phyloP scores from a whole-genome alignment of 2,329 filamentous ascomycete genomes.

The Arthroderma sp. region DNA sequence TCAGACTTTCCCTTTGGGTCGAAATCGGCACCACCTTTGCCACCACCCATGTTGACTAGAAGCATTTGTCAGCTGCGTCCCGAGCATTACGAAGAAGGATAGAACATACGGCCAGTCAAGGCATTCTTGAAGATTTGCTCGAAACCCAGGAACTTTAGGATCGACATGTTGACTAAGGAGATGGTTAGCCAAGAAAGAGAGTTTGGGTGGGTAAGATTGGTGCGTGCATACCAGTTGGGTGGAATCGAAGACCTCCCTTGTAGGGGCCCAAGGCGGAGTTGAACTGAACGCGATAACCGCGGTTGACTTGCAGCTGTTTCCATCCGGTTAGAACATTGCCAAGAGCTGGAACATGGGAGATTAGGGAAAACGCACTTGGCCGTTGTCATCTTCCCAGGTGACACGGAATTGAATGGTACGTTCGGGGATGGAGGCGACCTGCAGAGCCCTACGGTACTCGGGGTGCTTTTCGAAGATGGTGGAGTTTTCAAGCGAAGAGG shows the following conservation, averaged over 20 bases:
- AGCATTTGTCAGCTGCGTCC: neutral
- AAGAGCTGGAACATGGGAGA: neutral
- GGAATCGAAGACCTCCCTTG: conserved; percentile 93
- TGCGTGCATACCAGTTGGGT: conserved; percentile 49
- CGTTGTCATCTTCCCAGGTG: conserved; percentile 90
- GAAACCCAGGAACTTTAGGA: conserved; percentile 94
- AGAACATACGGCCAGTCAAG: conserved; percentile 68
- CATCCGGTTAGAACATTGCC: conserved; percentile 6
- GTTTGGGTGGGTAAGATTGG: neutral
- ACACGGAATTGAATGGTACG: conserved; percentile 95
- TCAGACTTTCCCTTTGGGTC: conserved; percentile 98
- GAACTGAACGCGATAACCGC: conserved; percentile 93
- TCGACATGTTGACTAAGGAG: conserved; percentile 41
- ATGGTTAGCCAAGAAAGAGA: conserved; percentile 33
- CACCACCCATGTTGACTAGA: conserved; percentile 82
- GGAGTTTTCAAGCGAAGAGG: conserved; percentile 85
- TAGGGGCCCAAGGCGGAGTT: conserved; percentile 95
- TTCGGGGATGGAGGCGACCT: conserved; percentile 82
- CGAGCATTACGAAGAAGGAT: neutral
- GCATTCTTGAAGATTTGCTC: conserved; percentile 99
- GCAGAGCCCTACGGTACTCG: conserved; percentile 82
- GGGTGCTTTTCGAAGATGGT: conserved; percentile 87
- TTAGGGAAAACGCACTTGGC: conserved; percentile 28
- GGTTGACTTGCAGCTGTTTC: conserved; percentile 68
- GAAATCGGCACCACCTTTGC: conserved; percentile 95